These are phyloP conservation scores for Zalaria obscura DNA, from an alignment of 2,329 filamentous ascomycete species.

Conservation along the genomic window DNA sequence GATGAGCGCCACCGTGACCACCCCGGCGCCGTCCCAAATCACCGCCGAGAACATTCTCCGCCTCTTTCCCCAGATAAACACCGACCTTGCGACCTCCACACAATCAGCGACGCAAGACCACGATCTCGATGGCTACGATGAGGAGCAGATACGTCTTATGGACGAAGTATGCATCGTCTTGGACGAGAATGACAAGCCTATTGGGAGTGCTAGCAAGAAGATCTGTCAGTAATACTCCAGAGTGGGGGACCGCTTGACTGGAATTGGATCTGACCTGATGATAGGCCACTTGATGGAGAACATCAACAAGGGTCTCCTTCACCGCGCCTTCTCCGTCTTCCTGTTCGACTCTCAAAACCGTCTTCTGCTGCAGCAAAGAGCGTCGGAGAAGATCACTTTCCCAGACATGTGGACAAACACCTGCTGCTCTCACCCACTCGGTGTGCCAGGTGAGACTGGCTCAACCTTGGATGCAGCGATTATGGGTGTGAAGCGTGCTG, in stretches of 20 bases:
- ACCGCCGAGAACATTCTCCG: slow-evolving; percentile 76
- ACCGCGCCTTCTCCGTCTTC: slow-evolving; percentile 96
- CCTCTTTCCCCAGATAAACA: slow-evolving; percentile 74
- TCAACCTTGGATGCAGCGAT: slow-evolving; percentile 66
- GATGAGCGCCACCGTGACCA: slow-evolving; percentile 18
- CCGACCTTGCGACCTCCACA: slow-evolving; percentile 38
- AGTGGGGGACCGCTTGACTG: background rate
- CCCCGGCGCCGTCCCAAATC: slow-evolving; percentile 41
- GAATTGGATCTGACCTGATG: background rate
- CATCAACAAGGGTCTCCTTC: slow-evolving; percentile 87
- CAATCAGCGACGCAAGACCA: slow-evolving; percentile 45
- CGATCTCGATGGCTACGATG: slow-evolving; percentile 82
- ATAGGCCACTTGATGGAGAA: slow-evolving; percentile 96
- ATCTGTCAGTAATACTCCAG: slow-evolving; percentile 51
- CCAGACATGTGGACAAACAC: slow-evolving; percentile 99
- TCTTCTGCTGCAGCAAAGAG: slow-evolving; percentile 87
- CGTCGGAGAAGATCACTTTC: slow-evolving; percentile 95
- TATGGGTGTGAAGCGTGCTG: slow-evolving; percentile 77
- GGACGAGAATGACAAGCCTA: slow-evolving; percentile 80
- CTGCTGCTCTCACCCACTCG: slow-evolving; percentile 93
- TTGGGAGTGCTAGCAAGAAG: slow-evolving; percentile 97
- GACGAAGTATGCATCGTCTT: slow-evolving; percentile 97
- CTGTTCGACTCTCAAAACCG: slow-evolving; percentile 91
- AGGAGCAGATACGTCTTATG: slow-evolving; percentile 95
- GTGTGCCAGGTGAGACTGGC: slow-evolving; percentile 83